phyloP scores from a whole-genome alignment of 129 eudicot species.

The Flaveria robusta region DNA sequence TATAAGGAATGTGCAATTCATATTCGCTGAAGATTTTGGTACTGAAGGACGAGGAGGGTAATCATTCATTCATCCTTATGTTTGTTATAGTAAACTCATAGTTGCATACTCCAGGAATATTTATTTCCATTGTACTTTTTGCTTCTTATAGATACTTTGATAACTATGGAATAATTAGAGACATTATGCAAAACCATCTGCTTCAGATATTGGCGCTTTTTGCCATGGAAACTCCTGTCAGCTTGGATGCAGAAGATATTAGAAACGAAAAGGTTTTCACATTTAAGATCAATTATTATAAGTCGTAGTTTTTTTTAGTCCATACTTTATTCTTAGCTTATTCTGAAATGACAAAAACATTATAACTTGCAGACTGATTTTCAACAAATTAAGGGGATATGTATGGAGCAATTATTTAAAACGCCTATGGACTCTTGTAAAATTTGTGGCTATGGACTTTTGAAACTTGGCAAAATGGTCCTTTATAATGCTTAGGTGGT shows the following conservation, averaged over 20 bases:
- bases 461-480: not conserved
- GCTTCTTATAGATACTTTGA: slow-evolving; percentile 71
- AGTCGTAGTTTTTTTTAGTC: not conserved
- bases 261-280: slow-evolving; percentile 78
- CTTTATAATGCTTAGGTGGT: not conserved
- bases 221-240: slow-evolving; percentile 99
- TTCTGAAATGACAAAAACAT: not conserved
- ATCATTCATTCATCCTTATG: not conserved
- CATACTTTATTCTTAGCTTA: not conserved
- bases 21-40: slow-evolving; percentile 96
- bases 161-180: slow-evolving; percentile 90
- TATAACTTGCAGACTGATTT: not conserved
- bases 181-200: slow-evolving; percentile 98
- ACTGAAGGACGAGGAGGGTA: slow-evolving; percentile 99
- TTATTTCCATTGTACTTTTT: slow-evolving; percentile 22
- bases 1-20: slow-evolving; percentile 82
- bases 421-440: not conserved
- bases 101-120: not conserved
- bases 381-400: not conserved
- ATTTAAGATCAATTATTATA: not conserved
- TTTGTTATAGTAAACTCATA: not conserved
- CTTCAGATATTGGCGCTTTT: slow-evolving; percentile 92
- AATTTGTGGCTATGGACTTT: not conserved
- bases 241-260: slow-evolving; percentile 97
- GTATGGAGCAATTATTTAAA: not conserved